phyloP scores from a whole-genome alignment of 2,329 filamentous ascomycete species.

The Zymoseptoria pseudotritici region DNA sequence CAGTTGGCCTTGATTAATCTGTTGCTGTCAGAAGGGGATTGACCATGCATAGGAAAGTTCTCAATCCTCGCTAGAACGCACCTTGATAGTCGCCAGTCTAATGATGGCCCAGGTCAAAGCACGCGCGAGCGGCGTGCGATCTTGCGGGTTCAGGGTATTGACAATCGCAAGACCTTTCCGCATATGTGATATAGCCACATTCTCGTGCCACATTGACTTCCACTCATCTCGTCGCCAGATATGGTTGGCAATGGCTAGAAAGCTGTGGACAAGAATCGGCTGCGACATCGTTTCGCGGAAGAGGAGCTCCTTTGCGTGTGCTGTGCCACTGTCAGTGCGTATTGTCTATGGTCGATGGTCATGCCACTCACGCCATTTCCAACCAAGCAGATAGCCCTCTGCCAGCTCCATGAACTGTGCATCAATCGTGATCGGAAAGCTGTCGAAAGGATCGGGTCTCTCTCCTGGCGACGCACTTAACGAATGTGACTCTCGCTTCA shows the following conservation, averaged over 20 bases:
- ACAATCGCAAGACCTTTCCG: constrained; percentile 4
- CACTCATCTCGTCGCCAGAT: constrained; percentile 11
- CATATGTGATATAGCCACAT: constrained; percentile 8
- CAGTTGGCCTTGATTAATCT: constrained; percentile 10
- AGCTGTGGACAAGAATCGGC: constrained; percentile 10
- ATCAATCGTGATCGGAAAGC: constrained; percentile 10
- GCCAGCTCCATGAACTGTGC: constrained; percentile 9
- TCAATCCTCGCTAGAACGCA: not conserved
- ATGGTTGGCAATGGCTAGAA: constrained; percentile 11
- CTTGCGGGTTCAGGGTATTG: not conserved
- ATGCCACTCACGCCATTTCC: constrained; percentile 2
- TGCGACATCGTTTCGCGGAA: constrained; percentile 8
- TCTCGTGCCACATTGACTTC: constrained; percentile 7
- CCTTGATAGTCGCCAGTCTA: constrained; percentile 12
- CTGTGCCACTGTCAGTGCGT: not conserved
- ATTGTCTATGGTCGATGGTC: not conserved
- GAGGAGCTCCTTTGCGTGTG: constrained; percentile 3
- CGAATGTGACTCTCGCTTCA: constrained; percentile 8
- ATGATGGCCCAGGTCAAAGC: constrained; percentile 12
- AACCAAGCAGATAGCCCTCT: constrained; percentile 1
- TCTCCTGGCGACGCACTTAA: constrained; percentile 8
- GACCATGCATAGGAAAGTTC: not conserved
- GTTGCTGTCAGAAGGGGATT: not conserved
- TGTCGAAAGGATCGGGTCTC: constrained; percentile 12
- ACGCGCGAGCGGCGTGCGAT: constrained; percentile 4